phyloP scores from a whole-genome alignment of 257 asterid genomes.

The Capsicum pubescens region DNA sequence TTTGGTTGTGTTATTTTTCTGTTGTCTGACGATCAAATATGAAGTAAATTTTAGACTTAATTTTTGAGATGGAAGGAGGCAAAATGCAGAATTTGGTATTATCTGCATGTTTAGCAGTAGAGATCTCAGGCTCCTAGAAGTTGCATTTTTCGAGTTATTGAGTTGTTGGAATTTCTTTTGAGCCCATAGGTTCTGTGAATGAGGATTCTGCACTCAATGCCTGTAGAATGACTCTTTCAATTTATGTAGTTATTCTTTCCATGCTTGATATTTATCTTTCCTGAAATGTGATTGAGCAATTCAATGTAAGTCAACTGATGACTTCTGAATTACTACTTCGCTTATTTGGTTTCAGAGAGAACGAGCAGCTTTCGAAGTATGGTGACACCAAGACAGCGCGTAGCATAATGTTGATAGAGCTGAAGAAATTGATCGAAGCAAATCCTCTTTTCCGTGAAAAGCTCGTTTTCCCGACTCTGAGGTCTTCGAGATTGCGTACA shows the following conservation, averaged over 20 bases:
- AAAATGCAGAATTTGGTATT: constrained; percentile 22
- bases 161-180: constrained; percentile 2
- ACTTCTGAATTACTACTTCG: not conserved
- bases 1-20: not conserved
- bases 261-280: constrained; percentile 2
- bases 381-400: constrained; percentile 99
- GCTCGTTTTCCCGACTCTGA: constrained; percentile 85
- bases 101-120: not conserved
- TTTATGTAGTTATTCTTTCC: not conserved
- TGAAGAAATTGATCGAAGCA: constrained; percentile 92
- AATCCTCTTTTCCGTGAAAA: constrained; percentile 98
- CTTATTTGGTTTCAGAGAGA: constrained; percentile 67
- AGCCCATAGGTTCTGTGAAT: constrained; percentile 4
- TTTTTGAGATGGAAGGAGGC: not conserved
- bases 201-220: not conserved
- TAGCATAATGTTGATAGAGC: constrained; percentile 91
- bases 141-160: constrained; percentile 7
- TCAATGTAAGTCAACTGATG: not conserved
- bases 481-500: constrained; percentile 92
- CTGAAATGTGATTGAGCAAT: constrained; percentile 2
- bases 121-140: constrained; percentile 12
- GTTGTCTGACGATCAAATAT: not conserved
- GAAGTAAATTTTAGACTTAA: constrained; percentile 15
- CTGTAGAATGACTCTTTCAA: not conserved
- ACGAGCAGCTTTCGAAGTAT: constrained; percentile 96